Evolutionary conservation across 768 basidiomycete genomes (phyloP), one percentile per base, ranked within the genome.

Genomic region (Tephrocybe rancida): DNA sequence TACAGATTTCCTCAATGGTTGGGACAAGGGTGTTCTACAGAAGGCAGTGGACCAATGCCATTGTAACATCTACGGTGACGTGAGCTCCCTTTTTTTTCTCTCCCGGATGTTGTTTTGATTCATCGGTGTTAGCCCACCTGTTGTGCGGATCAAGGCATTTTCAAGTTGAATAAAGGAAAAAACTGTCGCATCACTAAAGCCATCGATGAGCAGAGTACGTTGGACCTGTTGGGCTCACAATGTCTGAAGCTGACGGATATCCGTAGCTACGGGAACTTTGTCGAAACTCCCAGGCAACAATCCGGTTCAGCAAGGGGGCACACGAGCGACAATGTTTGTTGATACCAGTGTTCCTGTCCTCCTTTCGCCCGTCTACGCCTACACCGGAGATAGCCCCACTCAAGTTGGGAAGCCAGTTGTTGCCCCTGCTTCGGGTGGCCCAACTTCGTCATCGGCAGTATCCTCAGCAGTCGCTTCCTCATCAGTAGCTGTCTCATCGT

Each of bases 1-100:
- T 37, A 4, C 35, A 78, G 80, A 84, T 58, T 84, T 78, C 67
- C 67, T 78, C 48, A 83, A 84, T 57, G 84, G 86, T 14, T 88
- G 86, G 86, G 79, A 83, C 43, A 57, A 63, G 1, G 78, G 77
- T 45, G 74, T 85, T 29, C 73, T 87, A 1, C 75, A 79, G 52
- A 74, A 72, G 3, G 85, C 82, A 19, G 73, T 87, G 14, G 77
- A 85, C 62, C 67, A 74, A 13, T 84, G 82, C 55, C 62, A 77
- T 56, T 83, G 81, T 67, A 72, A 77, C 54, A 47, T 48, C 1
- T 78, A 65, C 46, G 78, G 79, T 26, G 77, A 77, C 58, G 75
- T 77, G 46, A 54, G 74, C 30, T 64, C 16, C 13, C 25, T 14
- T 27, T 19, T 14, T 14, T 30, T 34, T 30, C 9, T 37, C n/a